Conservation (phyloP, 495 filamentous ascomycete species). For the Neurospora sp. region DNA sequence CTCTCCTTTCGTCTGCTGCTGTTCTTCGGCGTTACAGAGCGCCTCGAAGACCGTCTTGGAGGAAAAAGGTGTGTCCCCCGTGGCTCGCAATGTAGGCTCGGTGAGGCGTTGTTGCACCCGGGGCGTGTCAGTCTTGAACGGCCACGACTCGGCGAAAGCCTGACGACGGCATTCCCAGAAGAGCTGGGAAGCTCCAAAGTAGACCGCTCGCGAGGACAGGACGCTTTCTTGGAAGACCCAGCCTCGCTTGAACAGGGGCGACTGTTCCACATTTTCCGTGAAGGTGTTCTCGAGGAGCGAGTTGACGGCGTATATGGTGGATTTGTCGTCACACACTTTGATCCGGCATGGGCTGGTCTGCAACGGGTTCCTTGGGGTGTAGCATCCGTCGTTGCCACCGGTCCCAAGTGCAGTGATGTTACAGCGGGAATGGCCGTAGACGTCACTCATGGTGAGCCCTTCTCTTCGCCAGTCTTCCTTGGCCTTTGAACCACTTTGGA, state of each 20-base stretch:
- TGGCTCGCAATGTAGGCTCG: neutral
- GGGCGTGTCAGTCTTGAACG: neutral
- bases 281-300: neutral
- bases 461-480: slow-evolving; percentile 3
- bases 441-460: slow-evolving; percentile 4
- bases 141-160: neutral
- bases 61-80: neutral
- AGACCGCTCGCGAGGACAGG: slow-evolving; percentile 3
- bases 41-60: neutral
- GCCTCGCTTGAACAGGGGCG: slow-evolving; percentile 4
- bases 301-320: neutral
- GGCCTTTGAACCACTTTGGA: neutral
- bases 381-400: neutral
- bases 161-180: slow-evolving; percentile 6
- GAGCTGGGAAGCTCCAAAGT: slow-evolving; percentile 6
- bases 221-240: slow-evolving; percentile 12
- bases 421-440: neutral
- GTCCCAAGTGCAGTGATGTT: neutral
- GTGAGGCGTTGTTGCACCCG: neutral
- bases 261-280: neutral
- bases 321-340: neutral
- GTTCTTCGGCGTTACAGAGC: neutral
- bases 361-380: neutral
- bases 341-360: neutral
- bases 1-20: neutral